These are phyloP conservation scores for Triticum timopheevii DNA, from an alignment of 176 grass and related monocot species.

Conservation along the genomic window DNA sequence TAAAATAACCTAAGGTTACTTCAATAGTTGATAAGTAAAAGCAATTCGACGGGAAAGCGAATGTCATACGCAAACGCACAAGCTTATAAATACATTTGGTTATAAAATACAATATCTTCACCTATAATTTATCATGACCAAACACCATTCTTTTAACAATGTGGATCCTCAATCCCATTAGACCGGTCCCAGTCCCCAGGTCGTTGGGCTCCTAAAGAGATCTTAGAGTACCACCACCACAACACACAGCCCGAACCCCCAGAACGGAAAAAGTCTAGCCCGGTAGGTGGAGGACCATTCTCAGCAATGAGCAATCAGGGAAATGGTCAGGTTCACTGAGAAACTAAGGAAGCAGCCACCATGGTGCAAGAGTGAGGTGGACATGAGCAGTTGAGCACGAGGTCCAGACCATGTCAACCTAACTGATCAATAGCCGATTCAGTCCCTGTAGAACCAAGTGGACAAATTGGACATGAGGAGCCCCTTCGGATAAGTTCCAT, in stretches of 20 bases:
- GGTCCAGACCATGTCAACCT: slow-evolving; percentile 38
- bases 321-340: slow-evolving; percentile 7
- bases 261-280: not conserved
- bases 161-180: no score
- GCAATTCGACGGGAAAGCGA: not conserved
- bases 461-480: slow-evolving; percentile 14
- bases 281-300: not conserved
- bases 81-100: slow-evolving; percentile 8
- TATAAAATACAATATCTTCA: not conserved
- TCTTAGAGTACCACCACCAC: no score
- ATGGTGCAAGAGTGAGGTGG: not conserved
- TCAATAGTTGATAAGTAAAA: not conserved
- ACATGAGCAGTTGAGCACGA: not conserved
- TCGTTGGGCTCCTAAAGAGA: not conserved
- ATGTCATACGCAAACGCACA: not conserved
- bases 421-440: not conserved
- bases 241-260: not conserved
- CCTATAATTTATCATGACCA: not conserved
- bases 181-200: not conserved
- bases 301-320: not conserved
- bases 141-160: not conserved
- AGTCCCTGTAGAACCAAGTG: slow-evolving; percentile 11
- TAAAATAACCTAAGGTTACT: no score
- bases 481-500: slow-evolving; percentile 9
- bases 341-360: slow-evolving; percentile 21